Percentiles rank a stretch among this genome's conserved stretches.
Evolutionary conservation across 306 rosid genomes (phyloP).

Genomic region (Rubus idaeus): DNA sequence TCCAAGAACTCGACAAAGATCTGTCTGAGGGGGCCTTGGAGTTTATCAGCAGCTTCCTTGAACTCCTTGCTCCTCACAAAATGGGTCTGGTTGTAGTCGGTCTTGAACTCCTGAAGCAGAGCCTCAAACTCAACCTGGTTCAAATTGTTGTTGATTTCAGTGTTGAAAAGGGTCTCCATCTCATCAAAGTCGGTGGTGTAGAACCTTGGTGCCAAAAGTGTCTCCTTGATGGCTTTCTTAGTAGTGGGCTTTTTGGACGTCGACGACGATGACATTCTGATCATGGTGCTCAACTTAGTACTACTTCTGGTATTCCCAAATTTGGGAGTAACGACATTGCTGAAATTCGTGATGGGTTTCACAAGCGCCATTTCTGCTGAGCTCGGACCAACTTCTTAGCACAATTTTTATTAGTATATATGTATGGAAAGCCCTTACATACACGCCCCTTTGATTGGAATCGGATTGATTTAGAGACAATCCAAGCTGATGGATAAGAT

Average conservation of each 20-base stretch:
- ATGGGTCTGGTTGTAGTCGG: conserved; percentile 97
- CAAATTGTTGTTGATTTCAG: conserved; percentile 87
- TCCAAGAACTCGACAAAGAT: conserved; percentile 97
- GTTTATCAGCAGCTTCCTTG: conserved; percentile 94
- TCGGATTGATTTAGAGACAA: no score
- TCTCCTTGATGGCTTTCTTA: conserved; percentile 57
- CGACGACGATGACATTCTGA: conserved; percentile 50
- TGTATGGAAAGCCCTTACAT: no score
- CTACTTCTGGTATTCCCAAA: conserved; percentile 40
- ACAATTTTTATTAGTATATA: background rate
- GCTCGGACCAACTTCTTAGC: conserved; percentile 31
- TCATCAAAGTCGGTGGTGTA: conserved; percentile 98
- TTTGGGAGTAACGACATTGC: conserved; percentile 39
- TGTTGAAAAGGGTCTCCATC: conserved; percentile 96
- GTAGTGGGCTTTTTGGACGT: conserved; percentile 40
- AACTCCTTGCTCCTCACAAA: conserved; percentile 97
- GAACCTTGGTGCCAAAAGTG: conserved; percentile 90
- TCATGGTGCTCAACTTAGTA: conserved; percentile 36
- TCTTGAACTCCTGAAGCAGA: conserved; percentile 93
- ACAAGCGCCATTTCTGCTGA: conserved; percentile 75
- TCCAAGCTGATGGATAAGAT: no score
- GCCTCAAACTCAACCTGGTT: conserved; percentile 85
- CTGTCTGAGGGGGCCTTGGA: conserved; percentile 80
- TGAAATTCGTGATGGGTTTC: conserved; percentile 76
- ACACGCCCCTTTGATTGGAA: no score